phyloP scores from a whole-genome alignment of 2,329 filamentous ascomycete species.

The Clarireedia hainanense region DNA sequence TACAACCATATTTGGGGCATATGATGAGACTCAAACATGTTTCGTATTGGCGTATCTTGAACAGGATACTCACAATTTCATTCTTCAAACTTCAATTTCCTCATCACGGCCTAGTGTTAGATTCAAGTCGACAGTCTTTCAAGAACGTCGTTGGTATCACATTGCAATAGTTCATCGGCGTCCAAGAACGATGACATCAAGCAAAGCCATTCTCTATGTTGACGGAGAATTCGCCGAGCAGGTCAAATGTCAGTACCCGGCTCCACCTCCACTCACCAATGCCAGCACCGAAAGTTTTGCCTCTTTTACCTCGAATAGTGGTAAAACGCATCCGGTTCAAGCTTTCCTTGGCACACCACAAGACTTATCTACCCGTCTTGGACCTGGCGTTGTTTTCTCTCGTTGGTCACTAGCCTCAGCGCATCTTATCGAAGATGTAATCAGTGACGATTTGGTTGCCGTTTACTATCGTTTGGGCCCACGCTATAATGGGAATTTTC shows the following conservation, averaged over 20 bases:
- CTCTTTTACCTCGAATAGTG: constrained; percentile 54
- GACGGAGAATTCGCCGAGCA: constrained; percentile 93
- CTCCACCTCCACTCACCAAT: constrained; percentile 58
- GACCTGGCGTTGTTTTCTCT: constrained; percentile 64
- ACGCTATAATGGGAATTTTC: constrained; percentile 90
- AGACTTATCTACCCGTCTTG: constrained; percentile 71
- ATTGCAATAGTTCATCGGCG: constrained; percentile 79
- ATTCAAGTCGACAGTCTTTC: constrained; percentile 78
- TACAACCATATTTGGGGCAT: constrained; percentile 93
- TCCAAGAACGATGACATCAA: constrained; percentile 64
- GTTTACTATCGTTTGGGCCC: constrained; percentile 87
- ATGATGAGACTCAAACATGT: constrained; percentile 84
- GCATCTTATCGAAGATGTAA: constrained; percentile 76
- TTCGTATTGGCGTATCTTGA: constrained; percentile 93
- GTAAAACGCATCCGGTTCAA: constrained; percentile 64
- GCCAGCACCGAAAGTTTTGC: constrained; percentile 60
- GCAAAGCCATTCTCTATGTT: constrained; percentile 81
- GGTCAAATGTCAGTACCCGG: constrained; percentile 80
- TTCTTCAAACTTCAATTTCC: constrained; percentile 88
- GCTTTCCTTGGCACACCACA: constrained; percentile 90
- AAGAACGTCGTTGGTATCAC: constrained; percentile 82
- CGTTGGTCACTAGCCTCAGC: constrained; percentile 87
- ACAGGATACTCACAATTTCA: constrained; percentile 86
- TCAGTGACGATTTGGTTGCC: constrained; percentile 86
- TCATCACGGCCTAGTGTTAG: constrained; percentile 82